phyloP scores from a whole-genome alignment of 1,139 yeast genomes.

The Yamadazyma triangularis region DNA sequence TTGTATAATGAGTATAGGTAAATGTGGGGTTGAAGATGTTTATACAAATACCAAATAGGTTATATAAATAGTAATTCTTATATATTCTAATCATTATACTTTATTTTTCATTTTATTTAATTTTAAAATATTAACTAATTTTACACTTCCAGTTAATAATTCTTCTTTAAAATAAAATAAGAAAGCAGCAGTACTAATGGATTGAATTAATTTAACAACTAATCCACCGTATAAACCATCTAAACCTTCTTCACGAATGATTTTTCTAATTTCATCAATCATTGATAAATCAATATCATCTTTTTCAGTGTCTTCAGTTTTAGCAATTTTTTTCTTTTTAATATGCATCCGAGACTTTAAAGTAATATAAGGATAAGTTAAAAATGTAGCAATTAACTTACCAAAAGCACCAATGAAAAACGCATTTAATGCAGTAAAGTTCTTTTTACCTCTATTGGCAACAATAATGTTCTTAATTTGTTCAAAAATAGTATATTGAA shows the following conservation, averaged over 20 bases:
- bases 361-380: conserved; percentile 89
- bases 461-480: conserved; percentile 68
- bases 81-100: too few relatives aligned
- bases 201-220: conserved; percentile 72
- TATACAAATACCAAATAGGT: too few relatives aligned
- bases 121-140: conserved; percentile 36
- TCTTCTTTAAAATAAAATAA: conserved; percentile 90
- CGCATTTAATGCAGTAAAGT: conserved; percentile 62
- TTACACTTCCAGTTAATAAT: conserved; percentile 51
- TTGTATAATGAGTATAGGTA: too few relatives aligned
- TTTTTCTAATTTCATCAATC: conserved; percentile 44
- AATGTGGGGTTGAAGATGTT: too few relatives aligned
- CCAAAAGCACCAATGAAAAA: conserved; percentile 87
- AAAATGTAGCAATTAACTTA: conserved; percentile 78
- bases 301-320: conserved; percentile 7
- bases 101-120: conserved; percentile 18
- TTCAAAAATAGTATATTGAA: conserved; percentile 89
- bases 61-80: too few relatives aligned
- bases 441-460: conserved; percentile 44
- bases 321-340: conserved; percentile 34
- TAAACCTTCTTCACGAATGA: conserved; percentile 65
- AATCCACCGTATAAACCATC: conserved; percentile 80
- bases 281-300: conserved; percentile 30
- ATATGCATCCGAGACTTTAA: conserved; percentile 86
- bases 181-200: conserved; percentile 85